These are phyloP conservation scores for Erigeron philadelphicus DNA, from an alignment of 140 eudicot species.

Conservation along the genomic window DNA sequence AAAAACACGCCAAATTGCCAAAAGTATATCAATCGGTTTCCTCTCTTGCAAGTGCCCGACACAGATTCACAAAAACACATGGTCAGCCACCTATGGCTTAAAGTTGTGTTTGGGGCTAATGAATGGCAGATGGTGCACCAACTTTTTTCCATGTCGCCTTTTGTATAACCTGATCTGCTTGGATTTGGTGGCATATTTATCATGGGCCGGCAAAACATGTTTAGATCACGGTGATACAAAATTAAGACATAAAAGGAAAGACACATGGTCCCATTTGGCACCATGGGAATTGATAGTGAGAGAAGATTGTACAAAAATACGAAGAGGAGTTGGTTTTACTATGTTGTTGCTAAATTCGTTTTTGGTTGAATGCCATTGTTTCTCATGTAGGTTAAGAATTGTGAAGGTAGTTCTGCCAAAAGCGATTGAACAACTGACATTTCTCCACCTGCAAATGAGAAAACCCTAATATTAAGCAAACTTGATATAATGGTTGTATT, in stretches of 20 bases:
- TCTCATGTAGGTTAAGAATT: constrained; percentile 77
- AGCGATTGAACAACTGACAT: constrained; percentile 78
- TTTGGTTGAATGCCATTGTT: constrained; percentile 56
- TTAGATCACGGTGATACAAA: constrained; percentile 27
- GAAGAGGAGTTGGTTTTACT: constrained; percentile 26
- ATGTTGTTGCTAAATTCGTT: constrained; percentile 21
- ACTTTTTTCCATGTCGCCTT: constrained; percentile 15
- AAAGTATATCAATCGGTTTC: neutral
- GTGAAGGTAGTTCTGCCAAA: constrained; percentile 83
- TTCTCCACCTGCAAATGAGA: constrained; percentile 57
- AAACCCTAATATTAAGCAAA: constrained; percentile 5
- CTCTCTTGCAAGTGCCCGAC: constrained; percentile 9
- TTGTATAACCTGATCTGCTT: constrained; percentile 21
- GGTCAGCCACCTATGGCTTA: neutral
- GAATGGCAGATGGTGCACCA: constrained; percentile 3
- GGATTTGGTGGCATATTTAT: constrained; percentile 10
- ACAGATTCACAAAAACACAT: constrained; percentile 1
- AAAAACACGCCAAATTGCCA: constrained; percentile 11
- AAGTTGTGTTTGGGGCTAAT: constrained; percentile 1
- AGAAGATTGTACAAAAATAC: constrained; percentile 26
- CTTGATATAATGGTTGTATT: neutral
- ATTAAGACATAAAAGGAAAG: constrained; percentile 18
- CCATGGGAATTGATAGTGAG: constrained; percentile 18
- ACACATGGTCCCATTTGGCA: neutral
- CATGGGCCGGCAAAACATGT: constrained; percentile 7